Evolutionary conservation across 345 rosid species (phyloP).

Genomic region (Eutrema yunnanense): DNA sequence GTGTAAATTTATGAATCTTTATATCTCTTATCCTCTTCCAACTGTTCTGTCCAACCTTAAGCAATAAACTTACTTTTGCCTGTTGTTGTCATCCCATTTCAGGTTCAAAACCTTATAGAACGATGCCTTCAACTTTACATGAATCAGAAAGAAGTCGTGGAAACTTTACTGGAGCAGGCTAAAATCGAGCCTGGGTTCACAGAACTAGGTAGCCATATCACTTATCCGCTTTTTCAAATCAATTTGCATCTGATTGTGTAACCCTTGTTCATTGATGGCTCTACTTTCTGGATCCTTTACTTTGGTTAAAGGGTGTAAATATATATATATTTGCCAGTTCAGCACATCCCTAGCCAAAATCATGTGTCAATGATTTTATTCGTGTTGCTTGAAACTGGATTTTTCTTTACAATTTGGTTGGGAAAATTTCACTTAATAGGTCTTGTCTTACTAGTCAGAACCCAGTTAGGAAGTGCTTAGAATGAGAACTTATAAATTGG

Average conservation of each 20-base stretch:
- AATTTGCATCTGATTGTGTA: neutral
- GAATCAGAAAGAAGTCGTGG: constrained; percentile 92
- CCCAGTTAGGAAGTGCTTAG: neutral
- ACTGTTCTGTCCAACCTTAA: neutral
- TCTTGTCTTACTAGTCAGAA: neutral
- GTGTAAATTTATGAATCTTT: neutral
- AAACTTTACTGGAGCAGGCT: constrained; percentile 75
- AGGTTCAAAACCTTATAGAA: constrained; percentile 97
- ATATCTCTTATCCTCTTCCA: neutral
- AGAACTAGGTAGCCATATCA: constrained; percentile 59
- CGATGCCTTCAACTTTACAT: constrained; percentile 93
- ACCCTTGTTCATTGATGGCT: neutral
- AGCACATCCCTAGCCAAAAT: neutral
- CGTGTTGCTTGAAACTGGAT: neutral
- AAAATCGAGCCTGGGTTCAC: constrained; percentile 98
- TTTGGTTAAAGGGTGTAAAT: neutral
- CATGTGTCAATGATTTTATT: neutral
- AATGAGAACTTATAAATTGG: neutral
- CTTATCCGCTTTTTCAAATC: neutral
- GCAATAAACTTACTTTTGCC: neutral
- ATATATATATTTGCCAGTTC: neutral
- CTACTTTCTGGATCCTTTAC: neutral
- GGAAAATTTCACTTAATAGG: neutral
- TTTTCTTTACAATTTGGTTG: neutral
- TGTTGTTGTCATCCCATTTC: constrained; percentile 13